Conservation (phyloP, 208 protist genomes). For the Strigomonas oncopelti region DNA sequence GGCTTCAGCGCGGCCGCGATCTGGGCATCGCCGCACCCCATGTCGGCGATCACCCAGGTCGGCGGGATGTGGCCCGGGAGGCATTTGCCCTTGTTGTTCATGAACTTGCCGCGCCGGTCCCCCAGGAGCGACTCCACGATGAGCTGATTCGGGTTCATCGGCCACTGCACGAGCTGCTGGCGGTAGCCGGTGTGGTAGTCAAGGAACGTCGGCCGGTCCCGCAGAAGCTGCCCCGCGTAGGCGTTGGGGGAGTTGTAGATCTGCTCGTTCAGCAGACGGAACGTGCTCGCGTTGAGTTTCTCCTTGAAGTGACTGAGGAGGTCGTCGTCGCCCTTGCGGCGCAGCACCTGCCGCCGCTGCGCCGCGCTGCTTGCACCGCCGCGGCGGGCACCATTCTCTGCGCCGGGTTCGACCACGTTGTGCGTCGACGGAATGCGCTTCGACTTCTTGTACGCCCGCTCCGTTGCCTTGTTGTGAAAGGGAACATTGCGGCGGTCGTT, state of each 20-base stretch:
- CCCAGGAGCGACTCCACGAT: slow-evolving; percentile 80
- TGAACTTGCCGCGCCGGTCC: slow-evolving; percentile 72
- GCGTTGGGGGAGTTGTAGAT: slow-evolving; percentile 82
- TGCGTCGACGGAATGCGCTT: slow-evolving; percentile 58
- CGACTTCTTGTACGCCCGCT: slow-evolving; percentile 47
- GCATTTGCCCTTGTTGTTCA: slow-evolving; percentile 76
- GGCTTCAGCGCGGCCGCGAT: slow-evolving; percentile 69
- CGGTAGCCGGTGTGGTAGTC: slow-evolving; percentile 94
- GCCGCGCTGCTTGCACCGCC: slow-evolving; percentile 72
- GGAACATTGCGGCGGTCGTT: slow-evolving; percentile 76
- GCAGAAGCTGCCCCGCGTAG: slow-evolving; percentile 73
- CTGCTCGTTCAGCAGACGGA: slow-evolving; percentile 87
- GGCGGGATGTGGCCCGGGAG: slow-evolving; percentile 78
- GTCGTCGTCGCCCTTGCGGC: slow-evolving; percentile 69
- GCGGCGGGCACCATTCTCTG: slow-evolving; percentile 25
- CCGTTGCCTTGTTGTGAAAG: slow-evolving; percentile 55
- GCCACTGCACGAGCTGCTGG: slow-evolving; percentile 91
- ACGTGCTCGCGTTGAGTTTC: slow-evolving; percentile 80
- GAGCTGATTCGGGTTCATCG: slow-evolving; percentile 88
- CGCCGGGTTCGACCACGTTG: slow-evolving; percentile 24
- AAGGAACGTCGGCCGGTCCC: slow-evolving; percentile 62
- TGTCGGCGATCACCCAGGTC: slow-evolving; percentile 90
- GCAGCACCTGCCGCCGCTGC: slow-evolving; percentile 73
- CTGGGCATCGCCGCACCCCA: slow-evolving; percentile 94
- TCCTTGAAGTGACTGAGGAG: slow-evolving; percentile 80